Evolutionary conservation across 139 green algal species (phyloP).

Genomic region (Pleodorina starrii): DNA sequence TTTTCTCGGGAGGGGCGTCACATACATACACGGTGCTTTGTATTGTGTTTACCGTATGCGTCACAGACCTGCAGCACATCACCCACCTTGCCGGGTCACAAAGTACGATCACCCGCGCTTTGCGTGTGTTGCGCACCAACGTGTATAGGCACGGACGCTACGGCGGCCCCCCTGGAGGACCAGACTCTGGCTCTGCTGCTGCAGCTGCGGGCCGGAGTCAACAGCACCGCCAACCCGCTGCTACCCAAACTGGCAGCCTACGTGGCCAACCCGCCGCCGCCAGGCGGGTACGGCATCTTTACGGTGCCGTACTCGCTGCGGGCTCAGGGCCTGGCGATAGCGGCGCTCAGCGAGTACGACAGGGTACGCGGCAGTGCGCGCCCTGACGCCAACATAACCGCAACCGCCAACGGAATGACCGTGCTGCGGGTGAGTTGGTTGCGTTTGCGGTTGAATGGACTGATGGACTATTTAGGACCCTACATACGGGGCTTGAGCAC

Average conservation of each 20-base stretch:
- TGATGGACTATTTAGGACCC: too few relatives aligned
- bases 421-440: conserved; percentile 38
- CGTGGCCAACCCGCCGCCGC: conserved; percentile 45
- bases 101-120: too few relatives aligned
- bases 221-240: conserved; percentile 25
- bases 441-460: too few relatives aligned
- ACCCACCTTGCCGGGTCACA: too few relatives aligned
- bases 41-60: too few relatives aligned
- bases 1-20: too few relatives aligned
- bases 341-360: conserved; percentile 65
- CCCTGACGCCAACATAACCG: conserved; percentile 19
- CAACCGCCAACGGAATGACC: not conserved
- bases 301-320: not conserved
- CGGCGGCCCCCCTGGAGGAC: not conserved
- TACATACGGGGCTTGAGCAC: too few relatives aligned
- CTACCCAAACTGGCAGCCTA: conserved; percentile 46
- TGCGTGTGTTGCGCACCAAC: too few relatives aligned
- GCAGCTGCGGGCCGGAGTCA: not conserved
- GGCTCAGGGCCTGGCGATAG: conserved; percentile 21
- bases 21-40: too few relatives aligned
- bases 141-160: not conserved
- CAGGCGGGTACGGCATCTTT: conserved; percentile 55
- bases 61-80: too few relatives aligned
- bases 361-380: conserved; percentile 14
- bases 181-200: conserved; percentile 52